Conservation (phyloP, 768 basidiomycete genomes). For the Leccinum olivaceopallidum region DNA sequence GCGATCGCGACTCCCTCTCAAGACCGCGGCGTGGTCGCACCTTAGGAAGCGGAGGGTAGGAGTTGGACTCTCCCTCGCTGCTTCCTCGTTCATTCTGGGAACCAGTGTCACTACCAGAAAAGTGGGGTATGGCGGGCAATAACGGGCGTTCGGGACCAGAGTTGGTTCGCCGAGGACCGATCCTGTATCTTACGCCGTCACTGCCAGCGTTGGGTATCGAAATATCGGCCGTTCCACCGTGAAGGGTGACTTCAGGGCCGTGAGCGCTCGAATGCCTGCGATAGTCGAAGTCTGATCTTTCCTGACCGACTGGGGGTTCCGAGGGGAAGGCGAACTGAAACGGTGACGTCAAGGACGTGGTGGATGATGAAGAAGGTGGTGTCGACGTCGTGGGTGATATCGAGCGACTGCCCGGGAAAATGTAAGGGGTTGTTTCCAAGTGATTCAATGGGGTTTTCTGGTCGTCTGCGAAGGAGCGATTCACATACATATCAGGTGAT, state of each 20-base stretch:
- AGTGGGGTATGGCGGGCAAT: slow-evolving; percentile 47
- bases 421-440: slow-evolving; percentile 56
- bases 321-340: slow-evolving; percentile 65
- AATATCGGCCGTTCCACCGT: slow-evolving; percentile 74
- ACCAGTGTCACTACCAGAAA: slow-evolving; percentile 51
- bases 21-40: slow-evolving; percentile 50
- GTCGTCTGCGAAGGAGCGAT: slow-evolving; percentile 52
- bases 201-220: slow-evolving; percentile 51
- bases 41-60: slow-evolving; percentile 42
- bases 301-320: slow-evolving; percentile 51
- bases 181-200: slow-evolving; percentile 62
- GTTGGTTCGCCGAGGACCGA: slow-evolving; percentile 49
- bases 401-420: slow-evolving; percentile 67
- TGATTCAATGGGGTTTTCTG: slow-evolving; percentile 53
- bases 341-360: slow-evolving; percentile 60
- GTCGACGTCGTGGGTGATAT: slow-evolving; percentile 70
- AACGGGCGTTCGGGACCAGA: slow-evolving; percentile 50
- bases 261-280: slow-evolving; percentile 56
- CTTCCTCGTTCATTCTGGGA: slow-evolving; percentile 54
- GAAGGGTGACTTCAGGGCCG: slow-evolving; percentile 64
- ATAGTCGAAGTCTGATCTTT: slow-evolving; percentile 66
- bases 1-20: slow-evolving; percentile 48
- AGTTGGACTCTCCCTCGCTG: slow-evolving; percentile 54
- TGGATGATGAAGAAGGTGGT: slow-evolving; percentile 60
- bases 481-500: slow-evolving; percentile 47